phyloP scores from a whole-genome alignment of 1,139 yeast genomes.

The Kurtzmaniella quercitrusa region DNA sequence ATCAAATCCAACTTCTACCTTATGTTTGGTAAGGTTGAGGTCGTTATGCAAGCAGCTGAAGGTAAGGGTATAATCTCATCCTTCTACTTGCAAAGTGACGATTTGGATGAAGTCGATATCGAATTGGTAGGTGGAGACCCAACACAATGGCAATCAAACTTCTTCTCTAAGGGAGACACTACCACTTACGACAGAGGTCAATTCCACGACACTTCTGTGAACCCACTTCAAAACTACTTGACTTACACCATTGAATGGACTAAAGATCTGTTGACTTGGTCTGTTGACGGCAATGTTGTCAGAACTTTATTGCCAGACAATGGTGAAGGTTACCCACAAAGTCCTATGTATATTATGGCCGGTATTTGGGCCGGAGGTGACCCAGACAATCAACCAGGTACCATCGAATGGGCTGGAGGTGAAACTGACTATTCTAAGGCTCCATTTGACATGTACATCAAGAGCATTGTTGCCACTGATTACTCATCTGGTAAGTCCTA shows the following conservation, averaged over 20 bases:
- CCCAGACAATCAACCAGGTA: conserved; percentile 58
- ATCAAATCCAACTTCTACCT: conserved; percentile 72
- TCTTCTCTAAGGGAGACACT: conserved; percentile 75
- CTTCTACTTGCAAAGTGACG: conserved; percentile 80
- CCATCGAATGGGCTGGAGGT: conserved; percentile 87
- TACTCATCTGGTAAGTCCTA: conserved; percentile 77
- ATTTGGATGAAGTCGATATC: conserved; percentile 79
- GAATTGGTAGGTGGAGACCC: conserved; percentile 82
- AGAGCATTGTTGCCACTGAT: conserved; percentile 61
- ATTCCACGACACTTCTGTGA: conserved; percentile 50
- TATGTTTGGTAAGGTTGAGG: conserved; percentile 84
- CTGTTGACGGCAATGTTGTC: conserved; percentile 56
- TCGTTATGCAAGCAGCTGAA: conserved; percentile 61
- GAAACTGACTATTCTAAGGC: conserved; percentile 58
- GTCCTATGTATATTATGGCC: conserved; percentile 68
- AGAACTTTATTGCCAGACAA: conserved; percentile 53
- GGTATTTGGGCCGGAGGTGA: conserved; percentile 88
- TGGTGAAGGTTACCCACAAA: conserved; percentile 67
- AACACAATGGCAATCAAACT: conserved; percentile 73
- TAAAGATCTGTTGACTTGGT: conserved; percentile 54
- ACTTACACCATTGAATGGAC: conserved; percentile 87
- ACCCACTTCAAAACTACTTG: conserved; percentile 54
- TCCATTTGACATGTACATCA: conserved; percentile 67
- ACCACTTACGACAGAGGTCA: conserved; percentile 76
- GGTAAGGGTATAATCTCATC: conserved; percentile 80